Conservation (phyloP, 1,139 yeast species). For the Candida frijolesensis region DNA sequence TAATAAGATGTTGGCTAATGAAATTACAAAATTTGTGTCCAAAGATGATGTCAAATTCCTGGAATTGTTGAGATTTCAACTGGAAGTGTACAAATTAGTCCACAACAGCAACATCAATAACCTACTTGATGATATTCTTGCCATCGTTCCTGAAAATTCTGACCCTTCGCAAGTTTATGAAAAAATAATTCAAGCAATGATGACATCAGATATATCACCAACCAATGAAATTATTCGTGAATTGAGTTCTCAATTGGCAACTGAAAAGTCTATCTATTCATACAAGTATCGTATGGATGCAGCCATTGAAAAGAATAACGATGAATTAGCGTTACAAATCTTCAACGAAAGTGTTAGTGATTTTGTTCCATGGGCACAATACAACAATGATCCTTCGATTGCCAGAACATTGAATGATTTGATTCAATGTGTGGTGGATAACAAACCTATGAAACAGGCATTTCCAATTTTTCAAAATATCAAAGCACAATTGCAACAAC, state of each 20-base stretch:
- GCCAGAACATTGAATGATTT: conserved; percentile 36
- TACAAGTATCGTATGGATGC: conserved; percentile 8
- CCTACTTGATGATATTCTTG: conserved; percentile 1
- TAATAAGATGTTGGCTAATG: conserved; percentile 11
- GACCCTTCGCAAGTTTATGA: conserved; percentile 19
- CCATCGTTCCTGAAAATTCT: conserved; percentile 10
- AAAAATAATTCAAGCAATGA: conserved; percentile 22
- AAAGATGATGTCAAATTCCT: conserved; percentile 28
- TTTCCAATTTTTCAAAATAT: conserved; percentile 39
- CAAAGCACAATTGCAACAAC: conserved; percentile 40
- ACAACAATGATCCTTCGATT: conserved; percentile 31
- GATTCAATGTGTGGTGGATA: conserved; percentile 25
- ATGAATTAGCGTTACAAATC: conserved; percentile 27
- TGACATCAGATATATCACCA: conserved; percentile 20
- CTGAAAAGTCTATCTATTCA: conserved; percentile 26
- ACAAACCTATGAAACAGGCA: conserved; percentile 23
- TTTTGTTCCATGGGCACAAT: conserved; percentile 31
- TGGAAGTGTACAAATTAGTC: conserved; percentile 15
- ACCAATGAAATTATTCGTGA: conserved; percentile 22
- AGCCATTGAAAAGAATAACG: conserved; percentile 26
- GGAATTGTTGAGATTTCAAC: conserved; percentile 23
- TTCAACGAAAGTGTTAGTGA: conserved; percentile 35
- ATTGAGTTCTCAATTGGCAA: conserved; percentile 12
- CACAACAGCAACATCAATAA: neutral
- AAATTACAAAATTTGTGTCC: conserved; percentile 21